Conservation (phyloP, 768 basidiomycete genomes). For the Tubosaeta sp. region DNA sequence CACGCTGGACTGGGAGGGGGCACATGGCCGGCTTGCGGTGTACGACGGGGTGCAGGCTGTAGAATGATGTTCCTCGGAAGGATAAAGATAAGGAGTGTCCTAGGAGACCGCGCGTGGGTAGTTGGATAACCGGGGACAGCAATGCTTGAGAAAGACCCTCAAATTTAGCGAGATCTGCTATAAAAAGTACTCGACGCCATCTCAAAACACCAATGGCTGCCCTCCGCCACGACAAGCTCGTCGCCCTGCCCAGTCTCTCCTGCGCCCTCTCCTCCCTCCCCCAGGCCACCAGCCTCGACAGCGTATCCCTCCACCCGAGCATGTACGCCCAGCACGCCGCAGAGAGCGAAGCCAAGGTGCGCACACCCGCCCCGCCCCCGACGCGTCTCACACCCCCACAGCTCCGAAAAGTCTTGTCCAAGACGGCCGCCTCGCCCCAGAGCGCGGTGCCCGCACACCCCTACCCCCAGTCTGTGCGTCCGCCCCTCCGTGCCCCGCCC, state of each 20-base stretch:
- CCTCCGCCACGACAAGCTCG: slow-evolving; percentile 47
- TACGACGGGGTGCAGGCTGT: slow-evolving; percentile 92
- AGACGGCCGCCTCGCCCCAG: slow-evolving; percentile 39
- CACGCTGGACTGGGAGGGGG: slow-evolving; percentile 70
- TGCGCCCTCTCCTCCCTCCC: slow-evolving; percentile 65
- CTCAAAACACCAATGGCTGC: slow-evolving; percentile 27
- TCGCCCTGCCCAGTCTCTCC: slow-evolving; percentile 71
- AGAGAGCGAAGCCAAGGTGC: slow-evolving; percentile 74
- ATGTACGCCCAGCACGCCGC: slow-evolving; percentile 67
- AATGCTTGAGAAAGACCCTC: slow-evolving; percentile 25
- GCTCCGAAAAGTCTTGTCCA: slow-evolving; percentile 64
- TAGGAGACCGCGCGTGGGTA: slow-evolving; percentile 31
- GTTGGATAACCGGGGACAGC: too few species aligned
- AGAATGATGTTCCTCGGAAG: slow-evolving; percentile 37
- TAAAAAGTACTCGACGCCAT: slow-evolving; percentile 9
- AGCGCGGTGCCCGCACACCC: slow-evolving; percentile 29
- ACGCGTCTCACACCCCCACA: slow-evolving; percentile 18
- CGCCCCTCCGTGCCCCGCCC: slow-evolving; percentile 10
- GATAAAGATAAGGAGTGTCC: slow-evolving; percentile 14
- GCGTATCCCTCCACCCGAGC: slow-evolving; percentile 61
- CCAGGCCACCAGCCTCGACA: slow-evolving; percentile 65
- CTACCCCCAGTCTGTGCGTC: slow-evolving; percentile 35
- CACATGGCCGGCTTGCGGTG: slow-evolving; percentile 61
- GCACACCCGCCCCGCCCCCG: slow-evolving; percentile 1
- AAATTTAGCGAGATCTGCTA: slow-evolving; percentile 28